These are phyloP conservation scores for Chaetomiaceae sp. DNA, from an alignment of 2,329 filamentous ascomycete genomes.

Conservation along the genomic window DNA sequence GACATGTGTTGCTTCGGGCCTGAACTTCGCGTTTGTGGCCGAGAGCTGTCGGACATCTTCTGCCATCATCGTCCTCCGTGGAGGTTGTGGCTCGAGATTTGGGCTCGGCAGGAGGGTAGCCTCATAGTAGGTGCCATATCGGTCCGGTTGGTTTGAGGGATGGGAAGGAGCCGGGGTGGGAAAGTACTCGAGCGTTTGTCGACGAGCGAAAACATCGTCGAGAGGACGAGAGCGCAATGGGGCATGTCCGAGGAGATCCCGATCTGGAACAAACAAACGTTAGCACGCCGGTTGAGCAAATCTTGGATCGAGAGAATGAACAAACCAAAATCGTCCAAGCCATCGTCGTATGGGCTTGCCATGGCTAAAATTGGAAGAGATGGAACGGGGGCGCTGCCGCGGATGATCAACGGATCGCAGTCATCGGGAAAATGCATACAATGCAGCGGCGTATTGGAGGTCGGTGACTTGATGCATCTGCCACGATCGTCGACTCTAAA, in stretches of 20 bases:
- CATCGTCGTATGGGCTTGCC: constrained; percentile 14
- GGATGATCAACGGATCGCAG: not conserved
- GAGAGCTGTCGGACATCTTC: not conserved
- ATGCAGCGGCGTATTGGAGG: not conserved
- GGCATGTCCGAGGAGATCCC: constrained; percentile 12
- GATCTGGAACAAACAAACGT: constrained; percentile 6
- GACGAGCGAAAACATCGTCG: not conserved
- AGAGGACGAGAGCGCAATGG: not conserved
- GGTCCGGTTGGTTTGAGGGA: not conserved
- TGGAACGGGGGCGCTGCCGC: not conserved
- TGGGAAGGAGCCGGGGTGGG: constrained; percentile 1
- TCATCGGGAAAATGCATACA: not conserved
- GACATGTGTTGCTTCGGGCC: not conserved
- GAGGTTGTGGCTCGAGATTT: not conserved
- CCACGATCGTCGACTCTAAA: not conserved
- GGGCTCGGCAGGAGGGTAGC: not conserved
- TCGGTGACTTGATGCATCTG: too few species aligned
- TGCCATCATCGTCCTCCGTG: not conserved
- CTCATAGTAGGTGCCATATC: not conserved
- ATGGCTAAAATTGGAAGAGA: not conserved
- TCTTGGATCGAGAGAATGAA: too few species aligned
- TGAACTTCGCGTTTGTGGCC: not conserved
- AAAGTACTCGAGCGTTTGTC: constrained; percentile 3
- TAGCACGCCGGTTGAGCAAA: not conserved
- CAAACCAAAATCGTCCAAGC: constrained; percentile 24